Conservation (phyloP, 140 eudicot genomes). For the Oenanthe javanica region DNA sequence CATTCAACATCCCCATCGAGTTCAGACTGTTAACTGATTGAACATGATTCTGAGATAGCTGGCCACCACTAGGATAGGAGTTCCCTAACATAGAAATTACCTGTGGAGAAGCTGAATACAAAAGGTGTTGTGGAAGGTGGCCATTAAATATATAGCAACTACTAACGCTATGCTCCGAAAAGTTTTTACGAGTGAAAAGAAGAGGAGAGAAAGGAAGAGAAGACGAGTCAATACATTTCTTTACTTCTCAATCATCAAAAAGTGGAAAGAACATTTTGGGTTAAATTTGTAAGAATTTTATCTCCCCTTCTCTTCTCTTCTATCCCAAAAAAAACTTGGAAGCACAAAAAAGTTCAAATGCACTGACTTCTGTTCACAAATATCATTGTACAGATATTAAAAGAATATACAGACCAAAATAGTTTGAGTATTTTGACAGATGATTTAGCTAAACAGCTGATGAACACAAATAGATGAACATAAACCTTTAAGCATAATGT, state of each 20-base stretch:
- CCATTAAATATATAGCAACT: neutral
- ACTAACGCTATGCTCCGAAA: neutral
- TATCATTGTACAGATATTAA: neutral
- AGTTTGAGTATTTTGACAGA: neutral
- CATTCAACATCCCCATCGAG: constrained; percentile 83
- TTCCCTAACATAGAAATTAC: constrained; percentile 81
- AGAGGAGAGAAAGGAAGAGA: too few species aligned
- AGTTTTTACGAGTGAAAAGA: too few species aligned
- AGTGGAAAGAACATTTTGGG: too few species aligned
- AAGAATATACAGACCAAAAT: neutral
- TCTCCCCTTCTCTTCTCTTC: too few species aligned
- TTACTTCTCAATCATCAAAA: too few species aligned
- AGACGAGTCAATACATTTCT: too few species aligned
- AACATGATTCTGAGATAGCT: constrained; percentile 63
- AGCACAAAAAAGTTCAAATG: neutral
- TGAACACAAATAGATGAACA: neutral
- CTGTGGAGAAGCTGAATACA: constrained; percentile 89
- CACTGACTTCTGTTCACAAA: neutral
- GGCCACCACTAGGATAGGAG: constrained; percentile 84
- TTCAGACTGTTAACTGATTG: constrained; percentile 48
- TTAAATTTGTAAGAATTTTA: too few species aligned
- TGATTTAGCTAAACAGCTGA: neutral
- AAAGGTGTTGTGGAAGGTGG: constrained; percentile 7
- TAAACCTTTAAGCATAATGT: neutral
- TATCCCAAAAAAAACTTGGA: too few species aligned